phyloP scores from a whole-genome alignment of 1,284 basidiomycete species.

The Takashimella koratensis region DNA sequence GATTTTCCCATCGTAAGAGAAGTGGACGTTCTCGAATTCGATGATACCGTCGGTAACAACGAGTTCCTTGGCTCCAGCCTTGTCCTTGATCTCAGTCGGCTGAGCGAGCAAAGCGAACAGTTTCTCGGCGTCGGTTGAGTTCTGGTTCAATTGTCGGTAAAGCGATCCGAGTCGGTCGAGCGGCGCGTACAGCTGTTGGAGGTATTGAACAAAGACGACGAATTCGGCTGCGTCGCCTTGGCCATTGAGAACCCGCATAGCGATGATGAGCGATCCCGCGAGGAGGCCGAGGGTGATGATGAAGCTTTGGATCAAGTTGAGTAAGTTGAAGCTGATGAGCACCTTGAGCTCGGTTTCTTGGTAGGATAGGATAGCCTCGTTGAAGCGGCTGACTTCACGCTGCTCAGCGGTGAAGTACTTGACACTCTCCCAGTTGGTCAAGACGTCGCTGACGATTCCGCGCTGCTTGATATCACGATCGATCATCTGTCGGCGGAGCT shows the following conservation, averaged over 20 bases:
- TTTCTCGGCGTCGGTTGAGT: slow-evolving; percentile 92
- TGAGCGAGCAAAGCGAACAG: slow-evolving; percentile 87
- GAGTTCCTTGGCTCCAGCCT: slow-evolving; percentile 65
- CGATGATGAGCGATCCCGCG: slow-evolving; percentile 87
- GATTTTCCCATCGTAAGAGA: slow-evolving; percentile 82
- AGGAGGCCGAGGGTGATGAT: slow-evolving; percentile 90
- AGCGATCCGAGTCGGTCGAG: slow-evolving; percentile 94
- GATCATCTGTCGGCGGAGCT: slow-evolving; percentile 87
- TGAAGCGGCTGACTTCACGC: slow-evolving; percentile 83
- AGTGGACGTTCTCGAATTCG: slow-evolving; percentile 86
- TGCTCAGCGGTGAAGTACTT: slow-evolving; percentile 98
- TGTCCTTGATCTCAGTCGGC: slow-evolving; percentile 71
- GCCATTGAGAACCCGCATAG: slow-evolving; percentile 86
- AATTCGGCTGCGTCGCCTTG: slow-evolving; percentile 89
- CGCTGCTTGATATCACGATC: slow-evolving; percentile 92
- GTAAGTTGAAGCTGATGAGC: slow-evolving; percentile 79
- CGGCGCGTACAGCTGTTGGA: slow-evolving; percentile 90
- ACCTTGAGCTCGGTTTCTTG: slow-evolving; percentile 89
- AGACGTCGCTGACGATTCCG: slow-evolving; percentile 87
- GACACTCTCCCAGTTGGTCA: slow-evolving; percentile 98
- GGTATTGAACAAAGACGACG: slow-evolving; percentile 95
- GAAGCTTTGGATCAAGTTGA: slow-evolving; percentile 91
- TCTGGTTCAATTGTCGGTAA: slow-evolving; percentile 90
- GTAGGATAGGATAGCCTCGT: slow-evolving; percentile 78
- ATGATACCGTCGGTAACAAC: slow-evolving; percentile 77